phyloP scores from a whole-genome alignment of 2,329 filamentous ascomycete species.

The Claviceps pusilla region DNA sequence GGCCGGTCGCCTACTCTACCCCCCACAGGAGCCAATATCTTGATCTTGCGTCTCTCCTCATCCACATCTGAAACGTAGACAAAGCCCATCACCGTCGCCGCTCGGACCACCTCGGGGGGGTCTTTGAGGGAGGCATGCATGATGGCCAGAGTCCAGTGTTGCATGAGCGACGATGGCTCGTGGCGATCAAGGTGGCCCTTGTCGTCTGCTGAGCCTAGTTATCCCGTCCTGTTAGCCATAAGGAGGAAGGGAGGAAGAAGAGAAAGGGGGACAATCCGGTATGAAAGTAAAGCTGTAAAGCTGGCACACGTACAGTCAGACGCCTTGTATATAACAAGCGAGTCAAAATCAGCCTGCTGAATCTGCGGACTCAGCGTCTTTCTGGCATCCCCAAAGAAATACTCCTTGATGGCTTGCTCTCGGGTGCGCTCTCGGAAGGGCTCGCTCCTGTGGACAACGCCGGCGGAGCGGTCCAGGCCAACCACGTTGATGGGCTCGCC shows the following conservation, averaged over 20 bases:
- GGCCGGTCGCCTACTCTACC: constrained; percentile 67
- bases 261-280: background rate
- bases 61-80: constrained; percentile 88
- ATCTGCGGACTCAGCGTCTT: constrained; percentile 75
- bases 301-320: constrained; percentile 35
- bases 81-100: constrained; percentile 79
- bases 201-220: constrained; percentile 15
- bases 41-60: constrained; percentile 63
- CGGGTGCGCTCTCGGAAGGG: constrained; percentile 57
- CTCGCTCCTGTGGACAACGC: constrained; percentile 63
- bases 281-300: too few relatives aligned
- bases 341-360: constrained; percentile 65
- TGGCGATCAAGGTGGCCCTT: constrained; percentile 43
- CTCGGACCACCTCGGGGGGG: constrained; percentile 54
- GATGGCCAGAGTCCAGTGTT: constrained; percentile 72
- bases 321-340: constrained; percentile 58
- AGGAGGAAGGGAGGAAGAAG: background rate
- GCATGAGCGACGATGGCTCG: constrained; percentile 50
- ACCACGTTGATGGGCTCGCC: constrained; percentile 62
- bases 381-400: constrained; percentile 78
- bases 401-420: constrained; percentile 70
- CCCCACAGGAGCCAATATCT: constrained; percentile 69
- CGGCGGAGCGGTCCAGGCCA: constrained; percentile 69
- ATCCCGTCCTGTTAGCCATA: background rate
- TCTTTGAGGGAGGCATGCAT: constrained; percentile 63